phyloP scores from a whole-genome alignment of 2,329 filamentous ascomycete genomes.

The Aspergillaceae sp. region DNA sequence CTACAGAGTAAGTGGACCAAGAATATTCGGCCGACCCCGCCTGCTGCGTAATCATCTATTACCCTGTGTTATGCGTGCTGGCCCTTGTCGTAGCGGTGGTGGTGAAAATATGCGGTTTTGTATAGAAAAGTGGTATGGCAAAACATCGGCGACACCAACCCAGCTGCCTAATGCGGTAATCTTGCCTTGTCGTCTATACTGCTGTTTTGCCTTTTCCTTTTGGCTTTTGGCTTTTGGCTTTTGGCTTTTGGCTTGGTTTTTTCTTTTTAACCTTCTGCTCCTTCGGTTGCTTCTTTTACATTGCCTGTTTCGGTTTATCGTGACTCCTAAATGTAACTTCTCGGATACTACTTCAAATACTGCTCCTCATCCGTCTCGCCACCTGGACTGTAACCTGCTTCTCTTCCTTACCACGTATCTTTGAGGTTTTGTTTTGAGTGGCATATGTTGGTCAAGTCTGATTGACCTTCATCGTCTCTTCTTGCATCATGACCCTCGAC shows the following conservation, averaged over 20 bases:
- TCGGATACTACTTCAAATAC: no score
- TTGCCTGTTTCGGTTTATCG: background rate
- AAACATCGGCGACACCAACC: background rate
- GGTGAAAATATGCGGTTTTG: background rate
- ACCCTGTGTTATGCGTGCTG: background rate
- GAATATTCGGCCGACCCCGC: no score
- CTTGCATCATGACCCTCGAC: slow-evolving; percentile 11
- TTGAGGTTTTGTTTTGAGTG: no score
- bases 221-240: background rate
- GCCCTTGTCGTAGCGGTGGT: background rate
- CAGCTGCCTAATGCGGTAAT: background rate
- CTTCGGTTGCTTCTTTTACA: background rate
- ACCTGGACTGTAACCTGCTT: no score
- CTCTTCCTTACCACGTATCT: no score
- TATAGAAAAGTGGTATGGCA: background rate
- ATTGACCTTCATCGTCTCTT: background rate
- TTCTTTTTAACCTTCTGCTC: background rate
- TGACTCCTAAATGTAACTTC: no score
- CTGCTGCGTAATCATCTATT: background rate
- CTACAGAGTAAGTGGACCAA: no score
- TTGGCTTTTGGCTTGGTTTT: background rate
- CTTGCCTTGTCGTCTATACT: background rate
- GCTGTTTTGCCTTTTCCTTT: background rate
- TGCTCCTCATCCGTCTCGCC: no score
- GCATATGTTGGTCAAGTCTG: no score